Base-by-base conservation (phyloP, 768 basidiomycete species). In the Baorangia bicolor region DNA sequence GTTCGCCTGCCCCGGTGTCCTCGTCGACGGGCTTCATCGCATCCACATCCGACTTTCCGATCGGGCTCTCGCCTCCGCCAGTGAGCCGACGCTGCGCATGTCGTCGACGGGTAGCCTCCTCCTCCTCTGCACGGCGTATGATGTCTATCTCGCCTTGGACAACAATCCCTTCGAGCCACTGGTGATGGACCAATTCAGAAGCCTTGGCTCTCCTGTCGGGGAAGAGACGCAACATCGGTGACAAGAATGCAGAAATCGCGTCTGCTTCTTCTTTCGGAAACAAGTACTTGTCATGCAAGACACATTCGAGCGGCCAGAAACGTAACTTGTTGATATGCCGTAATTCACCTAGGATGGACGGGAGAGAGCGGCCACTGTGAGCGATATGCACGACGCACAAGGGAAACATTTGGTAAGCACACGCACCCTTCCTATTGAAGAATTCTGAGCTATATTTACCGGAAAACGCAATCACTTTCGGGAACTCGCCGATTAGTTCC, bases 401-500 rank as follows among this genome's bases (percentile, higher is more conserved):
- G 30, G 30, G 12, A 20, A 51, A 21, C n/a, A 21, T 35, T 31
- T 47, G 25, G 47, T 54, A 49, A 55, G 31, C 20, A 38, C 39
- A 71, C 80, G 44, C 52, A 92, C 95, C 95, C 82, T 89, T 89
- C n/a, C 94, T 85, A 61, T 88, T 98, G 77, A 99, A 98, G 67
- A 97, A 94, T 69, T 98, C 95, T 43, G 84, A 82, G 57, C 87
- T 89, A 75, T 97, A 98, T 70, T 95, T 98, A 25, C 96, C 96
- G 7, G 85, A 81, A 64, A 96, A 84, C 3, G 94, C 94, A 39
- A 98, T 76, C 45, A 77, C 77, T 66, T 85, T 86, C 2, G 94
- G 93, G 39, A 96, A 81, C 61, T 97, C 93, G 41, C 95, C 96
- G 67, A 98, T 78, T 12, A 98, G 81, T 74, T 99, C 96, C 72